Base-by-base conservation (phyloP, 441 rosid genomes). In the Erysimum pusillum region DNA sequence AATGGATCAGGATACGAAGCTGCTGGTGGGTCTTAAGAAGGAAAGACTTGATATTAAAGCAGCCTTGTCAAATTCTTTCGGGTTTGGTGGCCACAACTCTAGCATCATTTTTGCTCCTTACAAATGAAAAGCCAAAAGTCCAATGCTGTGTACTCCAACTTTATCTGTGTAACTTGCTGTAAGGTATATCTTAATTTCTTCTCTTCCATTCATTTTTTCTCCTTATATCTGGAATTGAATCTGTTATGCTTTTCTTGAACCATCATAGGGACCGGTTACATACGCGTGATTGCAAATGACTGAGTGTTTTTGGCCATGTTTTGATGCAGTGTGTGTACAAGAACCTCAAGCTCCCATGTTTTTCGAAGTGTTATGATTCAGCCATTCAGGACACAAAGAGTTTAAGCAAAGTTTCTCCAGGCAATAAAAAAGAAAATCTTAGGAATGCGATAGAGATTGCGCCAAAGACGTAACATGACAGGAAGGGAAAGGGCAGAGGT, bases 41-140 rank as follows among this genome's bases (percentile, higher is more conserved):
- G 99, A 96, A 86, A 88, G 88, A 49, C 58, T 96, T 71, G 79
- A 96, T 44, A 76, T 96, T 10, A 93, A 88, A 88, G 98, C 86
- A 28, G 99, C 98, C 46, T 82, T 96, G 69, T 96, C 98, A 32
- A 96, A 93, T 77, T 96, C 99, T 6, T 93, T 96, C 54, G 99
- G 99, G 65, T 93, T 96, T 75, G 99, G 98, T 25, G 99, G 99
- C 76, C 99, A 93, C 85, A 96, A 96, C 84, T 93, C 99, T 13
- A 89, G 98, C 17, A 96, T 96, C 74, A 77, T 96, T 75, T 90
- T 96, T 73, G 90, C 90, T 9, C 98, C 99, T 25, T 90, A 87
- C 95, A 89, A 93, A 81, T 90, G 77, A 89, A 80, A 64, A n/a
- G 20, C 45, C 69, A 35, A 46, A 64, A 45, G 44, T 60, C 44